Percentiles rank a stretch among this genome's conserved stretches.
Conservation (phyloP, 768 basidiomycete genomes). For the Fomitopsis pulvina region DNA sequence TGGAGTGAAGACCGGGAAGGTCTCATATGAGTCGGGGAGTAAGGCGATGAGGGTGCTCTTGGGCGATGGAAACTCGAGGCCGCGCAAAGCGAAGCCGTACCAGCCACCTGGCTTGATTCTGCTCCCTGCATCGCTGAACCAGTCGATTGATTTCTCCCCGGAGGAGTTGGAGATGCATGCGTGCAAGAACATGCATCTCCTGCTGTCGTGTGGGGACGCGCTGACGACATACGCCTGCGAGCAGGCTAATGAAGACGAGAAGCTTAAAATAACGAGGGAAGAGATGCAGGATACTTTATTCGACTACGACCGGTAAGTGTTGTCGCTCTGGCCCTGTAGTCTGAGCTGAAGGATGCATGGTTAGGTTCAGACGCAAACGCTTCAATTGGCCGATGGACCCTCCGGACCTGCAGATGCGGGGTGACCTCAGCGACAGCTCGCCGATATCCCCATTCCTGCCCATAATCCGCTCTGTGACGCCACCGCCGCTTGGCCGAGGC, state of each 20-base stretch:
- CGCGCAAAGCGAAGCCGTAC: slow-evolving; percentile 17
- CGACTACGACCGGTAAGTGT: slow-evolving; percentile 52
- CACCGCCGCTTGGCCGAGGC: neutral
- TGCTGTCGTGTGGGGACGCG: slow-evolving; percentile 57
- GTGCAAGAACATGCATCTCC: slow-evolving; percentile 60
- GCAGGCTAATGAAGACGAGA: slow-evolving; percentile 16
- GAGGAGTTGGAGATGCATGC: slow-evolving; percentile 68
- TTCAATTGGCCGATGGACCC: slow-evolving; percentile 61
- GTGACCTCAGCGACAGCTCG: slow-evolving; percentile 3
- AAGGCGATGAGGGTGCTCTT: slow-evolving; percentile 14
- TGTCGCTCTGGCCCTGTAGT: slow-evolving; percentile 3
- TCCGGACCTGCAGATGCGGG: slow-evolving; percentile 13
- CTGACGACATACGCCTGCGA: slow-evolving; percentile 43
- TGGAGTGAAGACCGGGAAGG: slow-evolving; percentile 15
- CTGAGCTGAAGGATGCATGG: neutral
- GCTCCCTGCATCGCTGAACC: slow-evolving; percentile 19
- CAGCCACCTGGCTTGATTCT: slow-evolving; percentile 58
- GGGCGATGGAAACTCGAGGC: slow-evolving; percentile 6
- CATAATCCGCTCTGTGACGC: neutral
- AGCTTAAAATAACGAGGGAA: slow-evolving; percentile 17
- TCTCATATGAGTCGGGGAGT: slow-evolving; percentile 15
- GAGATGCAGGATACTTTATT: slow-evolving; percentile 36
- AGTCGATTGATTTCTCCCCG: slow-evolving; percentile 52
- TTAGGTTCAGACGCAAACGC: slow-evolving; percentile 59
- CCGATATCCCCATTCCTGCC: neutral